phyloP scores from a whole-genome alignment of 805 yeast genomes.

The Kodamaea leandrae region DNA sequence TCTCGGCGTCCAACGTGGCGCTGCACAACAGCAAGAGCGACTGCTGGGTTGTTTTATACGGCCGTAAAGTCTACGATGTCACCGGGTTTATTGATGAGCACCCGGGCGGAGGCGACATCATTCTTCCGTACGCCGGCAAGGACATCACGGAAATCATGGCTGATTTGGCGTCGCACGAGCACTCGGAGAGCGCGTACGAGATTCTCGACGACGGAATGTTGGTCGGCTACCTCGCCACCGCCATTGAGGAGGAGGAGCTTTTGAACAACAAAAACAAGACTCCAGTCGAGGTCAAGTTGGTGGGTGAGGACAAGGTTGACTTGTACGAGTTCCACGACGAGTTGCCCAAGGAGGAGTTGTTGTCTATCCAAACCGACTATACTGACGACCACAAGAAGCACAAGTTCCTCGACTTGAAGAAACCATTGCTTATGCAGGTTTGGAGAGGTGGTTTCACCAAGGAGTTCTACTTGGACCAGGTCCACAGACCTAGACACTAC shows the following conservation, averaged over 20 bases:
- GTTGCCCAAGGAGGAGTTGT: slow-evolving; percentile 68
- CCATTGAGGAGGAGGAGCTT: slow-evolving; percentile 70
- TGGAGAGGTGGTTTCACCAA: slow-evolving; percentile 71
- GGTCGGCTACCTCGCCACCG: slow-evolving; percentile 81
- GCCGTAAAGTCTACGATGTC: slow-evolving; percentile 82
- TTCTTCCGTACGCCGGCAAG: slow-evolving; percentile 56
- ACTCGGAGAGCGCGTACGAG: slow-evolving; percentile 82
- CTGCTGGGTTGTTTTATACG: slow-evolving; percentile 78
- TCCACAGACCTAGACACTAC: slow-evolving; percentile 96
- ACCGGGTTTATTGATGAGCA: slow-evolving; percentile 71
- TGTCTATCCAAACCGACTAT: slow-evolving; percentile 78
- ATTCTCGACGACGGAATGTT: slow-evolving; percentile 78
- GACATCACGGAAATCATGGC: slow-evolving; percentile 72
- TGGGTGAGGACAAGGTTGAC: slow-evolving; percentile 25
- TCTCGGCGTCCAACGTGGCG: slow-evolving; percentile 52
- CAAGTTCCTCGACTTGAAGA: slow-evolving; percentile 79
- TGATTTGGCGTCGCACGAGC: slow-evolving; percentile 70
- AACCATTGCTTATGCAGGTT: slow-evolving; percentile 81
- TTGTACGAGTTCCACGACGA: slow-evolving; percentile 50
- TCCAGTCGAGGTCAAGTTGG: slow-evolving; percentile 57
- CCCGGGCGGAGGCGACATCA: slow-evolving; percentile 64
- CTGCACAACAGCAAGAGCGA: slow-evolving; percentile 52
- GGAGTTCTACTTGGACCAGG: slow-evolving; percentile 91
- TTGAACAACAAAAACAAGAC: slow-evolving; percentile 56
- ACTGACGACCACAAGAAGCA: slow-evolving; percentile 68